Percentiles rank a stretch among this genome's conserved stretches.
Evolutionary conservation across 2,329 filamentous ascomycete genomes (phyloP).

Genomic region (Huntiella abstrusa): DNA sequence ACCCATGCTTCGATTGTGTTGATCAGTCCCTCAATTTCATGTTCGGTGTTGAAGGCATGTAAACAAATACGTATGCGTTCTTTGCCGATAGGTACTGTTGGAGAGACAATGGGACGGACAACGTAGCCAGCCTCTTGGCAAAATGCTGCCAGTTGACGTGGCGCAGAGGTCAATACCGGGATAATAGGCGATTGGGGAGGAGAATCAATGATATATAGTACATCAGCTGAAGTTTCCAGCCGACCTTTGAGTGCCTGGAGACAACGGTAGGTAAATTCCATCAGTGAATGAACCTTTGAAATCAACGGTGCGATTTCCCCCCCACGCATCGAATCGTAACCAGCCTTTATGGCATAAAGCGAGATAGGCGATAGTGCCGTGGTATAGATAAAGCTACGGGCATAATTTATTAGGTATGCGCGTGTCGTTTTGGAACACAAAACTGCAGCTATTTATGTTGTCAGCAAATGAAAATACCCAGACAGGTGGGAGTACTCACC

Average conservation of each 20-base stretch:
- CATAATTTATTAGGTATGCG: slow-evolving; percentile 55
- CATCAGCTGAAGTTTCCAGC: slow-evolving; percentile 15
- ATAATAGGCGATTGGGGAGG: slow-evolving; percentile 43
- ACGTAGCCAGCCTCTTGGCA: slow-evolving; percentile 42
- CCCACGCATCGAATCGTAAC: slow-evolving; percentile 35
- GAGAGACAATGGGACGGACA: slow-evolving; percentile 47
- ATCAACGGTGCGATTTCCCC: slow-evolving; percentile 25
- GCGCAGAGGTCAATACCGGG: slow-evolving; percentile 37
- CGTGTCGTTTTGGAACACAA: slow-evolving; percentile 41
- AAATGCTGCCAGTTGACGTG: slow-evolving; percentile 36
- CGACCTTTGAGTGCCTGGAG: slow-evolving; percentile 21
- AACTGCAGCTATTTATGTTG: slow-evolving; percentile 26
- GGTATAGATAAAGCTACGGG: slow-evolving; percentile 56
- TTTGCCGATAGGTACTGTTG: slow-evolving; percentile 44
- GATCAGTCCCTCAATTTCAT: slow-evolving; percentile 36
- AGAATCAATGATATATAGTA: slow-evolving; percentile 2
- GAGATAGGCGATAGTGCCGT: slow-evolving; percentile 46
- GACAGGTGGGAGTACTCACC: slow-evolving; percentile 27
- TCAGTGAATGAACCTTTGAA: slow-evolving; percentile 26
- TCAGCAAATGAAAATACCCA: slow-evolving; percentile 6
- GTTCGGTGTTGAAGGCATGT: slow-evolving; percentile 43
- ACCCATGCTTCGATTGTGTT: slow-evolving; percentile 30
- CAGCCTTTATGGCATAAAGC: slow-evolving; percentile 36
- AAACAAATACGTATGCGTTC: slow-evolving; percentile 49
- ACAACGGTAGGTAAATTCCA: slow-evolving; percentile 24